These are phyloP conservation scores for Falciphora oryzae DNA, from an alignment of 2,329 filamentous ascomycete genomes.

Conservation along the genomic window DNA sequence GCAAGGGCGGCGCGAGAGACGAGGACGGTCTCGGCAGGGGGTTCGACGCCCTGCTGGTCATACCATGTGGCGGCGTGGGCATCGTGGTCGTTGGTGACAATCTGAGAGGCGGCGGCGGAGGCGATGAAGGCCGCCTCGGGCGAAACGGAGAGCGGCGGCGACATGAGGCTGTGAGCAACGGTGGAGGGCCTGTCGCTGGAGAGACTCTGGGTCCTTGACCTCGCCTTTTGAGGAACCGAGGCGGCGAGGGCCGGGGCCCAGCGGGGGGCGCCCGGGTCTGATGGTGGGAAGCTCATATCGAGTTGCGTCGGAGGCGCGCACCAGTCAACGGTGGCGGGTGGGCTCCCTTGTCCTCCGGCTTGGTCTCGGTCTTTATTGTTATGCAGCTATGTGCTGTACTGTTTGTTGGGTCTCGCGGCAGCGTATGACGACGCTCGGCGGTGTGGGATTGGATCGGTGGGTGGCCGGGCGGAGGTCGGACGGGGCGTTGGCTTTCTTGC, in stretches of 20 bases:
- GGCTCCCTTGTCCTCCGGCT: background rate
- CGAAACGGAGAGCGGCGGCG: constrained; percentile 62
- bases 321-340: background rate
- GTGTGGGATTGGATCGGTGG: background rate
- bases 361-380: constrained; percentile 12
- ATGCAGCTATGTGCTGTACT: background rate
- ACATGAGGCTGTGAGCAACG: constrained; percentile 52
- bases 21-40: constrained; percentile 60
- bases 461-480: background rate
- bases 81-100: constrained; percentile 84
- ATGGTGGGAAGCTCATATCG: constrained; percentile 4
- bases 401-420: constrained; percentile 4
- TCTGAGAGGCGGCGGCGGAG: constrained; percentile 79
- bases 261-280: background rate
- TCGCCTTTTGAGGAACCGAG: constrained; percentile 22
- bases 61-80: constrained; percentile 64
- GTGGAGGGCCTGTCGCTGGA: constrained; percentile 66
- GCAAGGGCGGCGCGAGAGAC: constrained; percentile 69
- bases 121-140: constrained; percentile 86
- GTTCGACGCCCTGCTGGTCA: constrained; percentile 61
- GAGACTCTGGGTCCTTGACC: constrained; percentile 55
- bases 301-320: background rate
- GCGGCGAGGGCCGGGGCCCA: constrained; percentile 16
- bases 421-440: constrained; percentile 4
- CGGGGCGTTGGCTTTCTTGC: background rate